Conservation (phyloP, 2,329 filamentous ascomycete species). For the Venturia effusa region DNA sequence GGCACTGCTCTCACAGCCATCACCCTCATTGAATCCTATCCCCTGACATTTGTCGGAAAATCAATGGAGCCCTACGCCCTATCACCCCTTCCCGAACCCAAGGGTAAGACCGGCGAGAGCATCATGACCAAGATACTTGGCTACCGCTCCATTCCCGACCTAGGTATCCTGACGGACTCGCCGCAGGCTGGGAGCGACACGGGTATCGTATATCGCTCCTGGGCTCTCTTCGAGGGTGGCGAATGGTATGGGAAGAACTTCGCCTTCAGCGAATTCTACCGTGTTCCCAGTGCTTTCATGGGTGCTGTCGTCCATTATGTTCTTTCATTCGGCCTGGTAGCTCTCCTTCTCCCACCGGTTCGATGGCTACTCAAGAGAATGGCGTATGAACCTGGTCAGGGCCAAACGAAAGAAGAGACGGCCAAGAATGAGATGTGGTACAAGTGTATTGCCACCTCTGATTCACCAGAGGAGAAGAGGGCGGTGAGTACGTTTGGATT, state of each 20-base stretch:
- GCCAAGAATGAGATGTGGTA: conserved; percentile 53
- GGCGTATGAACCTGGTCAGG: conserved; percentile 40
- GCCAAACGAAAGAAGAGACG: conserved; percentile 36
- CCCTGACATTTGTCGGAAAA: conserved; percentile 35
- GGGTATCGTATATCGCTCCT: conserved; percentile 48
- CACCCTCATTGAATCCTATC: conserved; percentile 38
- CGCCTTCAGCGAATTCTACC: conserved; percentile 45
- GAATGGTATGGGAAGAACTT: conserved; percentile 49
- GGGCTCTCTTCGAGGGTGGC: conserved; percentile 41
- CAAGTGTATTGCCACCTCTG: conserved; percentile 50
- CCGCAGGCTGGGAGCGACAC: conserved; percentile 42
- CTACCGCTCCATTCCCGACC: conserved; percentile 41
- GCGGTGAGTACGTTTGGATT: conserved; percentile 47
- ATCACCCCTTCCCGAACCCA: conserved; percentile 23
- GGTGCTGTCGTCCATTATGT: conserved; percentile 40
- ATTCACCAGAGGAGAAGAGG: conserved; percentile 35
- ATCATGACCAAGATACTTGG: conserved; percentile 37
- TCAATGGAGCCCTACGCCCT: conserved; percentile 41
- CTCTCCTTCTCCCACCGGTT: conserved; percentile 41
- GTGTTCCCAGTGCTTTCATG: conserved; percentile 36
- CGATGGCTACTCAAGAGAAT: conserved; percentile 39
- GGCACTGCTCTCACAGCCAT: conserved; percentile 57
- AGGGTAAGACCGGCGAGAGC: conserved; percentile 22
- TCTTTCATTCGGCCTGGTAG: conserved; percentile 32
- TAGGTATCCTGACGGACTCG: conserved; percentile 48